These are phyloP conservation scores for Blastobotrys petasosporus DNA, from an alignment of 1,139 yeast species.

Conservation along the genomic window DNA sequence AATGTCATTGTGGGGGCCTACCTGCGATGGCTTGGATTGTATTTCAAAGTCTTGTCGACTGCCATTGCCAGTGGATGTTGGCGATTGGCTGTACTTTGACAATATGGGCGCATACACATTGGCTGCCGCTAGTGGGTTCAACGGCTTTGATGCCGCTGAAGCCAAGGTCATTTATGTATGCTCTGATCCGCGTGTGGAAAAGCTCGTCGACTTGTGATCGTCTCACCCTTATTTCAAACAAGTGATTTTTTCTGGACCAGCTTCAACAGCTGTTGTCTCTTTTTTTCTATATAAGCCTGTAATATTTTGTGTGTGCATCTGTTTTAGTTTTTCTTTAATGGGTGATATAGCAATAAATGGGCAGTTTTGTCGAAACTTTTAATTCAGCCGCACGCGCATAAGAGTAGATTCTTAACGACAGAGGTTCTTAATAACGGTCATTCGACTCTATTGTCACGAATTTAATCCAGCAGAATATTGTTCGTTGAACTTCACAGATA, in stretches of 20 bases:
- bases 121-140: slow-evolving; percentile 80
- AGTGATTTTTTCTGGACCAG: too few species aligned
- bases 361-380: too few species aligned
- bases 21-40: slow-evolving; percentile 95
- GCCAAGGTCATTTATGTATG: slow-evolving; percentile 59
- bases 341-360: too few species aligned
- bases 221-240: not conserved
- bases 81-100: slow-evolving; percentile 89
- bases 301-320: not conserved
- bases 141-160: slow-evolving; percentile 62
- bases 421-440: too few species aligned
- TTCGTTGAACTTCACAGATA: too few species aligned
- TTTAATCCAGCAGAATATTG: too few species aligned
- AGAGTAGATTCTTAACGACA: too few species aligned
- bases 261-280: not conserved
- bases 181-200: slow-evolving; percentile 36
- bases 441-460: too few species aligned
- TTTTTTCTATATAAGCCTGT: not conserved
- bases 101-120: slow-evolving; percentile 91
- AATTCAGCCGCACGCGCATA: too few species aligned
- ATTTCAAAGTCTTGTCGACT: slow-evolving; percentile 51
- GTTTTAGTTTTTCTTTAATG: too few species aligned
- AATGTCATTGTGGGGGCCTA: slow-evolving; percentile 92
- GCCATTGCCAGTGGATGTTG: slow-evolving; percentile 60
- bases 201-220: slow-evolving; percentile 20